Percentiles rank a stretch among this genome's conserved stretches.
Conservation (phyloP, 148 eudicot species). For the Nyssa sinensis region DNA sequence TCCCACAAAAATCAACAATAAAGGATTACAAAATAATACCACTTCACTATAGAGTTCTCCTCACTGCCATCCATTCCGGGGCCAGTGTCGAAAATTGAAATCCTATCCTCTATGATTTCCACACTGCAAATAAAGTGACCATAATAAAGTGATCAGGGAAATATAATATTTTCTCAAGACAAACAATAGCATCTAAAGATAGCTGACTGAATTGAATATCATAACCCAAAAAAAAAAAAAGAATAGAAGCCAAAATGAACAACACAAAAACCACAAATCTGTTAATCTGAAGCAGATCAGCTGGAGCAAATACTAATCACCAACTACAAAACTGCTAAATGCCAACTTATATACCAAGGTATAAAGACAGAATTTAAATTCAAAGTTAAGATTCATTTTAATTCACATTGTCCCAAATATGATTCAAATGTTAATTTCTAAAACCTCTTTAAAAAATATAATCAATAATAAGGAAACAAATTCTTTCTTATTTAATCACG, state of each 20-base stretch:
- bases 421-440: neutral
- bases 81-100: slow-evolving; percentile 66
- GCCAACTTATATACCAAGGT: neutral
- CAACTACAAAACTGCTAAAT: neutral
- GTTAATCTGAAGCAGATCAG: neutral
- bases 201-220: neutral
- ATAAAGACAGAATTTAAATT: neutral
- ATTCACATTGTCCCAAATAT: neutral
- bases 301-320: neutral
- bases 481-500: neutral
- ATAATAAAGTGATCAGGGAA: neutral
- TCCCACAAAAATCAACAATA: neutral
- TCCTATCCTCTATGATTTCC: slow-evolving; percentile 30
- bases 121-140: slow-evolving; percentile 41
- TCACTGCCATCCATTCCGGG: slow-evolving; percentile 70
- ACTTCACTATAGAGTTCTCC: slow-evolving; percentile 61
- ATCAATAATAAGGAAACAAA: neutral
- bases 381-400: neutral
- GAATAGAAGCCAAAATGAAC: neutral
- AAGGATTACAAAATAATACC: slow-evolving; percentile 38
- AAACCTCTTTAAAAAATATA: neutral
- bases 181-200: neutral
- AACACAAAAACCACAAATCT: neutral
- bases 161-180: neutral
- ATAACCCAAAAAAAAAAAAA: neutral